phyloP scores from a whole-genome alignment of 179 eudicot species.

The Sideroxylon spinosum region DNA sequence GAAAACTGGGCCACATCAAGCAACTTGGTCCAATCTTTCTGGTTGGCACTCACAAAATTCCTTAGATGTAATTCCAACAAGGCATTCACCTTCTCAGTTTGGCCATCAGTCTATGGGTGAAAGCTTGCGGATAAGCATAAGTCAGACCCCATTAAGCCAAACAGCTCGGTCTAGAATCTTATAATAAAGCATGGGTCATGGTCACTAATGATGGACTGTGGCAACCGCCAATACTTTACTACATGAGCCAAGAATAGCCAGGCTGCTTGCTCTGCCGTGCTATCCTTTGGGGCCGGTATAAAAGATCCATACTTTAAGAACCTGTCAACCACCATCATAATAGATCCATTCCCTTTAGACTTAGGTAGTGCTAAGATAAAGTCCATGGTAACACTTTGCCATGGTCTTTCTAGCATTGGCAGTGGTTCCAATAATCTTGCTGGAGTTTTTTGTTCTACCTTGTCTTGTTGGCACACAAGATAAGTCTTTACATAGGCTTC shows the following conservation, averaged over 20 bases:
- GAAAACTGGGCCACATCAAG: neutral
- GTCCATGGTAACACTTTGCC: neutral
- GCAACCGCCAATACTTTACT: neutral
- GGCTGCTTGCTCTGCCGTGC: too few species aligned
- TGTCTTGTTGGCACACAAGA: neutral
- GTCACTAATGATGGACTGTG: neutral
- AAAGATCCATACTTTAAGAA: too few species aligned
- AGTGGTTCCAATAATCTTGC: neutral
- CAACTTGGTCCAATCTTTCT: neutral
- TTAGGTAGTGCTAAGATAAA: neutral
- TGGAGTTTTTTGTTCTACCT: neutral
- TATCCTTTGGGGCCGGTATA: too few species aligned
- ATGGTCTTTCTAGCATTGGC: neutral
- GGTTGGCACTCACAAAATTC: slow-evolving; percentile 1
- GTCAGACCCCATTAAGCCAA: neutral
- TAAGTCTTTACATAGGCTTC: neutral
- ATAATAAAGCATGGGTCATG: too few species aligned
- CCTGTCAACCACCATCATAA: too few species aligned
- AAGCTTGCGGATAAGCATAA: neutral
- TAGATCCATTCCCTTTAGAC: neutral
- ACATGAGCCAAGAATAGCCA: neutral
- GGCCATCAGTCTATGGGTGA: neutral
- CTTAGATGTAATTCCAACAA: neutral
- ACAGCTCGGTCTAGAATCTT: neutral
- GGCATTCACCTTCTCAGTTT: neutral